phyloP scores from a whole-genome alignment of 805 yeast genomes.

The Kodamaea sagamina region DNA sequence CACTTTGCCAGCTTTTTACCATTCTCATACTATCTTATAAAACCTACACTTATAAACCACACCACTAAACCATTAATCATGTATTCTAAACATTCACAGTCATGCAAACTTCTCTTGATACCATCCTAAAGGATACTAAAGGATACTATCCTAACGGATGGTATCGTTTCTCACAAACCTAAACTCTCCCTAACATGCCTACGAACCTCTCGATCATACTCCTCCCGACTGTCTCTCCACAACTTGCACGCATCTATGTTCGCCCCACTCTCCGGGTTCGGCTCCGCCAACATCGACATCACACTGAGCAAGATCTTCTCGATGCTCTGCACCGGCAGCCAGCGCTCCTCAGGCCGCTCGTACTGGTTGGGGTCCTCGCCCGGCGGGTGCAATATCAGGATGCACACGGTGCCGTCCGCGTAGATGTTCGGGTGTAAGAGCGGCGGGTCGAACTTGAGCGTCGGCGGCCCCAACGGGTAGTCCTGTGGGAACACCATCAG shows the following conservation, averaged over 20 bases:
- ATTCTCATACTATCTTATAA: no score
- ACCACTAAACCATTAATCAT: no score
- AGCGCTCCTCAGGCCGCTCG: conserved; percentile 92
- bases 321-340: conserved; percentile 98
- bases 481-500: conserved; percentile 70
- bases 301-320: conserved; percentile 93
- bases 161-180: conserved; percentile 67
- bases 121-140: no score
- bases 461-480: conserved; percentile 83
- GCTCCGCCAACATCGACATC: conserved; percentile 95
- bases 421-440: conserved; percentile 92
- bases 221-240: conserved; percentile 83
- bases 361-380: conserved; percentile 97
- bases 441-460: conserved; percentile 72
- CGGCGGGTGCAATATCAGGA: conserved; percentile 91
- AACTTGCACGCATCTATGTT: conserved; percentile 78
- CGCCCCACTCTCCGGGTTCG: conserved; percentile 95
- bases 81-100: no score
- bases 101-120: no score
- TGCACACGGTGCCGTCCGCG: conserved; percentile 93
- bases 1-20: no score
- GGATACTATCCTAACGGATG: no score
- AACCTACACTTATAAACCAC: no score
- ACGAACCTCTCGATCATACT: conserved; percentile 65
- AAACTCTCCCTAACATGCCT: conserved; percentile 68